Conservation (phyloP, 305 asterid genomes). For the Euphrasia arctica region DNA sequence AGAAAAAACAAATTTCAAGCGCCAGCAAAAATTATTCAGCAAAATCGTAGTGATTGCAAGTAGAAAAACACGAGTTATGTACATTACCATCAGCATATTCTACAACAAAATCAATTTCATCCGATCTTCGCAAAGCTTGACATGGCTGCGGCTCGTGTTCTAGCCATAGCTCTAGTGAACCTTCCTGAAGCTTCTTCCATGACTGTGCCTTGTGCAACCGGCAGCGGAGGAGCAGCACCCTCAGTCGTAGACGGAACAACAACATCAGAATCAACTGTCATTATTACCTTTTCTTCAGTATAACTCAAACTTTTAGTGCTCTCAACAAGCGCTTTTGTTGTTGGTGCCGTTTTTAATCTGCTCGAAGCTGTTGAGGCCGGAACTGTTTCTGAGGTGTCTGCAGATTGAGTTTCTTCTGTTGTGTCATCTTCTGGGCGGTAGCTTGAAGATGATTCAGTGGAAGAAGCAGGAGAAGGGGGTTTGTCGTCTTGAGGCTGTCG, state of each 20-base stretch:
- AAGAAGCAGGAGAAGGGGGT: constrained; percentile 44
- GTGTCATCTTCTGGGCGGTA: constrained; percentile 44
- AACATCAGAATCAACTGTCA: constrained; percentile 40
- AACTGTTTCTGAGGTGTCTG: constrained; percentile 33
- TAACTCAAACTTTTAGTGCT: constrained; percentile 14
- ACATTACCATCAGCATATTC: constrained; percentile 23
- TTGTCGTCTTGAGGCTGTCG: constrained; percentile 34
- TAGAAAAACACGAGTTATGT: constrained; percentile 23
- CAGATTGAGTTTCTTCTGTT: constrained; percentile 38
- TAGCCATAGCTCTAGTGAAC: constrained; percentile 45
- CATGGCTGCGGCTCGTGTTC: constrained; percentile 27
- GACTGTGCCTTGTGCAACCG: constrained; percentile 31
- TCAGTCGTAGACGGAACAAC: constrained; percentile 29
- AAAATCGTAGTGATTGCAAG: background rate
- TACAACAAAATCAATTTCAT: constrained; percentile 26
- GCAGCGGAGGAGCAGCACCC: constrained; percentile 22
- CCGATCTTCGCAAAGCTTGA: constrained; percentile 21
- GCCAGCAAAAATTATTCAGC: background rate
- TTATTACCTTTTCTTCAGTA: constrained; percentile 33
- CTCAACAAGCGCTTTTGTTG: too few relatives aligned
- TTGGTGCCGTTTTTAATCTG: constrained; percentile 43
- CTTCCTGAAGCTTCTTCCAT: constrained; percentile 40
- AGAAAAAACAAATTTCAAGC: background rate
- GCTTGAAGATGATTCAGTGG: constrained; percentile 49
- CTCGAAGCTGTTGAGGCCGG: constrained; percentile 33